Evolutionary conservation across 441 rosid species (phyloP), one percentile per base, ranked within the genome.

Genomic region (Raphanus hybrid): DNA sequence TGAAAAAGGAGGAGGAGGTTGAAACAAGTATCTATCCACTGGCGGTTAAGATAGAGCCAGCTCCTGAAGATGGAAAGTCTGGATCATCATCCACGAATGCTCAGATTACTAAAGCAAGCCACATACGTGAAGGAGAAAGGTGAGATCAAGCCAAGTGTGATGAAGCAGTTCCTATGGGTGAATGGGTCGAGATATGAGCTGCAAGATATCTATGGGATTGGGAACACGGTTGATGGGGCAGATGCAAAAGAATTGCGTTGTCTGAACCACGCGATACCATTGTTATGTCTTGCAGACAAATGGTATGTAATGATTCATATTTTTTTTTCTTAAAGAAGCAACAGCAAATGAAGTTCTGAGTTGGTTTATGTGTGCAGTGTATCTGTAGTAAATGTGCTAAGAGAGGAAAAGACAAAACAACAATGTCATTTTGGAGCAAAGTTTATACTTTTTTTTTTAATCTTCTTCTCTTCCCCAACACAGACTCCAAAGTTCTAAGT

Each of bases 201-300:
- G 84, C 94, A 89, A 73, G 97, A 88, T 78, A 90, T 94, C 60
- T 92, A 89, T 72, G 98, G 93, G 63, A 87, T 85, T 27, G 96
- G 89, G 39, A 85, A 90, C 67, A 80, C 89, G 0, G 90, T 84
- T 48, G 20, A 18, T 18, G 20, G 20, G 20, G 20, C 20, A 1
- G 95, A 90, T n/a, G 50, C 50, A 43, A 92, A 92, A 70, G 97
- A 90, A 86, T 94, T 92, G 71, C 90, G 98, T 78, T 94, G 71
- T 90, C 96, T 5, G 98, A 94, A 79, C 93, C 91, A 64, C 84
- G 90, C 23, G 89, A 88, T 71, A 92, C 89, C 2, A 78, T 91
- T 27, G 93, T 92, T 80, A 96, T 94, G 85, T 97, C 93, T 41
- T 94, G 98, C 83, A 84, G 98, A 55, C 98, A 94, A 81, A 84